Percentiles rank a stretch among this genome's conserved stretches.
These are phyloP conservation scores for Tetrahymena thermophila DNA, from an alignment of 73 alveolate species.

Conservation along the genomic window DNA sequence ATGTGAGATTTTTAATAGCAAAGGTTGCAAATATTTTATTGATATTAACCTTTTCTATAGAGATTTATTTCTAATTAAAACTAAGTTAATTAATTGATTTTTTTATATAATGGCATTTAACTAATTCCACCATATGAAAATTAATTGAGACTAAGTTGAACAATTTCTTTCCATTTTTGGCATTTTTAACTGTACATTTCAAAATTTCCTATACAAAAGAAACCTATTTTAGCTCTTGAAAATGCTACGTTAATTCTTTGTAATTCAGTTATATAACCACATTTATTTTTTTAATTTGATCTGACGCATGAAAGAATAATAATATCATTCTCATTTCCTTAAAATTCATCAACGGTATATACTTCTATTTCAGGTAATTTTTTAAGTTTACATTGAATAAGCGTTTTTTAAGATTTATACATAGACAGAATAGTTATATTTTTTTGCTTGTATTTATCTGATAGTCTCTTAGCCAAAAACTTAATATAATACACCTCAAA, in stretches of 20 bases:
- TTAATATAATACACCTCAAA: slow-evolving; percentile 63
- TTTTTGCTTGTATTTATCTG: slow-evolving; percentile 38
- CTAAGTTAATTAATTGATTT: background rate
- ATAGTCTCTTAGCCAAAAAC: slow-evolving; percentile 50
- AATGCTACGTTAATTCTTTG: slow-evolving; percentile 27
- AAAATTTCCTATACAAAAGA: slow-evolving; percentile 9
- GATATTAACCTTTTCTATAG: background rate
- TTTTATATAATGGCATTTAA: background rate
- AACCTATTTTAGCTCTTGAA: slow-evolving; percentile 22
- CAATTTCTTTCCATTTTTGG: background rate
- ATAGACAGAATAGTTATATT: slow-evolving; percentile 67
- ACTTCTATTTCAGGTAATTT: background rate
- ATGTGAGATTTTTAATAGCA: background rate
- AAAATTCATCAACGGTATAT: slow-evolving; percentile 21
- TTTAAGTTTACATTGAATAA: slow-evolving; percentile 4
- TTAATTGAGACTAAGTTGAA: background rate
- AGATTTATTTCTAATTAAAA: background rate
- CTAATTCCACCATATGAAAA: background rate
- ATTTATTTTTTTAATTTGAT: background rate
- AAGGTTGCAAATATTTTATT: background rate
- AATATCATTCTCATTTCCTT: slow-evolving; percentile 38
- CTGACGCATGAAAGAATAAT: slow-evolving; percentile 35
- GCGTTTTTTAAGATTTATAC: slow-evolving; percentile 56
- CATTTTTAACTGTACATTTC: background rate
- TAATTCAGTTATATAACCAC: background rate